Evolutionary conservation across 1,284 basidiomycete species (phyloP).

Genomic region (Pseudozyma pruni): DNA sequence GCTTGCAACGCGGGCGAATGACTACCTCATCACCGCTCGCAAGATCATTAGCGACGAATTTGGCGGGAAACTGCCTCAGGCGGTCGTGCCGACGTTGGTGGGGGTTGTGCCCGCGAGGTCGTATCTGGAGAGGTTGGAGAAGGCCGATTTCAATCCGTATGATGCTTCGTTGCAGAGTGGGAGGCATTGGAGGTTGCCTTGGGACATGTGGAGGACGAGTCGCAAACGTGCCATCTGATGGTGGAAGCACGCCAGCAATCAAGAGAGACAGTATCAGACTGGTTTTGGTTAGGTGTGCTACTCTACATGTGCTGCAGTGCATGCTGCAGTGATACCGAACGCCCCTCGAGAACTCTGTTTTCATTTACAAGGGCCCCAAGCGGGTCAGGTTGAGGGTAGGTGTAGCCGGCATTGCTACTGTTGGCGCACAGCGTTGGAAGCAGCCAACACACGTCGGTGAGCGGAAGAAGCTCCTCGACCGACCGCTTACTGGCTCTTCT

Average conservation of each 20-base stretch:
- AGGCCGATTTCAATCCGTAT: slow-evolving; percentile 84
- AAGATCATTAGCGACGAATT: slow-evolving; percentile 76
- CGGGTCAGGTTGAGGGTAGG: no score
- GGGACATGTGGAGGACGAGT: slow-evolving; percentile 81
- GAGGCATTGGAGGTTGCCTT: slow-evolving; percentile 86
- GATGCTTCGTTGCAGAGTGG: slow-evolving; percentile 74
- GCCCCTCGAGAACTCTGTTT: no score
- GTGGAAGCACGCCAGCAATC: no score
- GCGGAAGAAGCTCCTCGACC: no score
- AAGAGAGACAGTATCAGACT: background rate
- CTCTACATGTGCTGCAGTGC: slow-evolving; percentile 9
- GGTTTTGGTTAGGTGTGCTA: slow-evolving; percentile 5
- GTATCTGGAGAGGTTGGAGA: slow-evolving; percentile 80
- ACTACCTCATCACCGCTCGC: slow-evolving; percentile 85
- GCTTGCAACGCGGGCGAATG: slow-evolving; percentile 88
- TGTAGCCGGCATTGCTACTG: no score
- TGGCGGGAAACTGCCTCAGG: slow-evolving; percentile 74
- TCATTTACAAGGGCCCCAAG: no score
- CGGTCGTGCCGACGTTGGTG: slow-evolving; percentile 81
- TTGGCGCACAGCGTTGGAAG: no score
- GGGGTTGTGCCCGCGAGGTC: slow-evolving; percentile 79
- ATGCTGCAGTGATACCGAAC: background rate
- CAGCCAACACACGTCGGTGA: no score
- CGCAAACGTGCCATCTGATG: slow-evolving; percentile 68
- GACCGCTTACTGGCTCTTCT: slow-evolving; percentile 55